These are phyloP conservation scores for Apiospora kogelbergensis DNA, from an alignment of 2,329 filamentous ascomycete genomes.

Conservation along the genomic window DNA sequence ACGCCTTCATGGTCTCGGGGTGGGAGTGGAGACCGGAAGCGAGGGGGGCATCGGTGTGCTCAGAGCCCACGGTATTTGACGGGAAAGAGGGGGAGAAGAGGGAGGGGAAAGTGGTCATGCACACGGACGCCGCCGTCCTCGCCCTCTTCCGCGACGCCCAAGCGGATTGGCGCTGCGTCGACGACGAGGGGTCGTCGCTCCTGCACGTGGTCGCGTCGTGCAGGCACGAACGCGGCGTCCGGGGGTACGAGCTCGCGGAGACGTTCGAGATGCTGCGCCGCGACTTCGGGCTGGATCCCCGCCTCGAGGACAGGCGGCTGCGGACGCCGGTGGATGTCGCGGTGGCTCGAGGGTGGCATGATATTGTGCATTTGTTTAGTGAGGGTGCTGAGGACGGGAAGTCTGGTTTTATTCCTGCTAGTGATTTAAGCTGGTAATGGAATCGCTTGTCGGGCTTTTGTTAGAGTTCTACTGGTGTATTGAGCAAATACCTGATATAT, in stretches of 20 bases:
- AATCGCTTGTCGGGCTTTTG: no score
- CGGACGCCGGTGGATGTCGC: not conserved
- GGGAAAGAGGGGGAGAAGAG: not conserved
- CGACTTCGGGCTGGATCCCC: not conserved
- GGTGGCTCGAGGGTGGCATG: not conserved
- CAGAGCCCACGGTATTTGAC: not conserved
- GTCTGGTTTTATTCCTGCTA: not conserved
- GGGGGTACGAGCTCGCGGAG: not conserved
- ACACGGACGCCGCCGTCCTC: not conserved
- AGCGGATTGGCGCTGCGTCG: not conserved
- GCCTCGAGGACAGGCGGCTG: not conserved
- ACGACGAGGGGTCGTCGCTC: not conserved
- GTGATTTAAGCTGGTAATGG: not conserved
- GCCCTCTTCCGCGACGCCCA: not conserved
- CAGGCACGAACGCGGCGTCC: not conserved
- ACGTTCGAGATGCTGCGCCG: not conserved
- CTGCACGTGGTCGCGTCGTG: not conserved
- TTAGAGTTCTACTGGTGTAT: no score
- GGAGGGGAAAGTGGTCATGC: not conserved
- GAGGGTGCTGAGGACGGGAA: not conserved
- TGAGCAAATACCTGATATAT: no score
- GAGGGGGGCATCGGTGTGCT: not conserved
- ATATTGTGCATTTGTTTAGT: not conserved
- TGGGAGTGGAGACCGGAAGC: not conserved
- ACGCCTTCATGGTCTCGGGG: not conserved